phyloP scores from a whole-genome alignment of 345 rosid species.

The Zanthoxylum bungeanum region DNA sequence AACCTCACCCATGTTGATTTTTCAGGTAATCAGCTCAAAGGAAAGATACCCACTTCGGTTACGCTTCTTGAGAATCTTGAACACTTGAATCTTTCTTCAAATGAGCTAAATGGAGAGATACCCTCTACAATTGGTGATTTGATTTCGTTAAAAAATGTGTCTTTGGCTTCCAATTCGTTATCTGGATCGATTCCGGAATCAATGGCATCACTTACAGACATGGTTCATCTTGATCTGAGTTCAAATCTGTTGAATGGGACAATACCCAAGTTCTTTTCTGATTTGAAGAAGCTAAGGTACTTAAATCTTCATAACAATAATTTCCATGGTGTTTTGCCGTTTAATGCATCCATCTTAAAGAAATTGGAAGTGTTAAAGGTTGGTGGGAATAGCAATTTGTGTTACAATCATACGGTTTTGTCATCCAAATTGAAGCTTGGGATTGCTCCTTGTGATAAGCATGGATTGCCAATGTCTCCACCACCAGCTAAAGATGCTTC shows the following conservation, averaged over 20 bases:
- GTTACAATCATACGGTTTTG: conserved; percentile 68
- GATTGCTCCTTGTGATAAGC: conserved; percentile 79
- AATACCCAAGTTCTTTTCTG: conserved; percentile 67
- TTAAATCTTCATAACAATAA: conserved; percentile 69
- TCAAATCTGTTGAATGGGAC: conserved; percentile 88
- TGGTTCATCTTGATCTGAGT: conserved; percentile 79
- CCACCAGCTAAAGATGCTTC: conserved; percentile 63
- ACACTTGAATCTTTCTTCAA: conserved; percentile 56
- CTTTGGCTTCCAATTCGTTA: conserved; percentile 69
- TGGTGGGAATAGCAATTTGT: conserved; percentile 74
- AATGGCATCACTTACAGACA: conserved; percentile 64
- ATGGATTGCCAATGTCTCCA: conserved; percentile 82
- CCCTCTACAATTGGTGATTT: conserved; percentile 67
- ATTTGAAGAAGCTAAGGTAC: conserved; percentile 61
- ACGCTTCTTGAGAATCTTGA: conserved; percentile 63
- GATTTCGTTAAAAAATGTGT: conserved; percentile 59
- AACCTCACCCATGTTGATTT: conserved; percentile 78
- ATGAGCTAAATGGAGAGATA: conserved; percentile 60
- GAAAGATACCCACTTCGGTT: conserved; percentile 67
- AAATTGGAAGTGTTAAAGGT: conserved; percentile 59
- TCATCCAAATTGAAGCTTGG: conserved; percentile 82
- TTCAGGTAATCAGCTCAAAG: conserved; percentile 66
- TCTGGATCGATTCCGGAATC: conserved; percentile 87
- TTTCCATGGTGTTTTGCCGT: conserved; percentile 82
- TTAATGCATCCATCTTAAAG: conserved; percentile 67